These are phyloP conservation scores for Dimargaris xerosporica DNA, from an alignment of 192 early-diverging fungal species.

Conservation along the genomic window DNA sequence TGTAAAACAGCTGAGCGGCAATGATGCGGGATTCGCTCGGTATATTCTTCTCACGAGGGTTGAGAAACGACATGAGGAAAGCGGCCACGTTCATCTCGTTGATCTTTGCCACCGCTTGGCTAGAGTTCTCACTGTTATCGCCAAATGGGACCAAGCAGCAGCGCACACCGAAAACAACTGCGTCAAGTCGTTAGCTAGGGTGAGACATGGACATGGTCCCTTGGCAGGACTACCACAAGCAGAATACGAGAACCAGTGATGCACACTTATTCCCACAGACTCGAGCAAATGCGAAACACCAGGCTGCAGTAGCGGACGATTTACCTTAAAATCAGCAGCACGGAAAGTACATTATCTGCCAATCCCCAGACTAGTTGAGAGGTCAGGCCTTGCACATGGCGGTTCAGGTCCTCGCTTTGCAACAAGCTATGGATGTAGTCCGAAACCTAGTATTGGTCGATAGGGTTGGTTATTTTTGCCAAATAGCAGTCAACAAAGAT, in stretches of 20 bases:
- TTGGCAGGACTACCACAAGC: too few species aligned
- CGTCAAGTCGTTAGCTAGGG: too few species aligned
- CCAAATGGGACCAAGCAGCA: too few species aligned
- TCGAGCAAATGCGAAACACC: too few species aligned
- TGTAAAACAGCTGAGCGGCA: conserved; percentile 62
- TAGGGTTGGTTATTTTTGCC: too few species aligned
- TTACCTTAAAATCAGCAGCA: conserved; percentile 17
- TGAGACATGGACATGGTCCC: too few species aligned
- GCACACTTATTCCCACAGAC: too few species aligned
- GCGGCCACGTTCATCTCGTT: conserved; percentile 44
- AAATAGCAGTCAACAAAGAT: too few species aligned
- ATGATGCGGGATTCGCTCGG: conserved; percentile 23
- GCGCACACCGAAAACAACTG: too few species aligned
- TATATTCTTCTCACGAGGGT: conserved; percentile 19
- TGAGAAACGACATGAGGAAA: conserved; percentile 57
- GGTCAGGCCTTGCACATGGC: conserved; percentile 19
- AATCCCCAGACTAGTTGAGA: conserved; percentile 29
- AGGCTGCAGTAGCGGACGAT: too few species aligned
- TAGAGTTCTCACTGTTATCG: conserved; percentile 46
- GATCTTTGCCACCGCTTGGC: conserved; percentile 44
- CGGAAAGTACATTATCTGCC: conserved; percentile 26
- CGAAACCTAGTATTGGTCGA: conserved; percentile 5
- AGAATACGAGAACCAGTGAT: too few species aligned
- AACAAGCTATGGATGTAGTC: conserved; percentile 25
- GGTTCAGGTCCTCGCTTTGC: conserved; percentile 17